phyloP scores from a whole-genome alignment of 2,329 filamentous ascomycete genomes.

The Basipetospora sp. region DNA sequence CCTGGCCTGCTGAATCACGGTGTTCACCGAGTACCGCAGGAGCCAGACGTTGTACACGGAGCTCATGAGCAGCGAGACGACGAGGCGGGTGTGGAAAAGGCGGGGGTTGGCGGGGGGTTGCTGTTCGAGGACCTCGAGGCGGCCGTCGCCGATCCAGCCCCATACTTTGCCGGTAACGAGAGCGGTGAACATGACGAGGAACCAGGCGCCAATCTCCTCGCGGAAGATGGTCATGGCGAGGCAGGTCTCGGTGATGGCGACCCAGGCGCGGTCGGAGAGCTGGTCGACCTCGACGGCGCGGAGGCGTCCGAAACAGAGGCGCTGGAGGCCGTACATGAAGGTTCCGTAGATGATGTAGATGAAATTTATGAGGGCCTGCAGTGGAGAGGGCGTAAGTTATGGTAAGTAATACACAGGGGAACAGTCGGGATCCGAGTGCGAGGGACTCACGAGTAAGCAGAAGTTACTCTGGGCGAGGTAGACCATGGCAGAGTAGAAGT shows the following conservation, averaged over 20 bases:
- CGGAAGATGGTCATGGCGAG: conserved; percentile 97
- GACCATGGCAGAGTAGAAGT: conserved; percentile 96
- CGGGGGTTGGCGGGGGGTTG: conserved; percentile 80
- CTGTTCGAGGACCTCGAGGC: conserved; percentile 88
- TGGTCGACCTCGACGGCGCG: conserved; percentile 93
- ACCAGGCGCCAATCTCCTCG: conserved; percentile 87
- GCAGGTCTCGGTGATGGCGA: conserved; percentile 90
- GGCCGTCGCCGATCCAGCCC: conserved; percentile 93
- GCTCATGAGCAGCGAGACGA: conserved; percentile 63
- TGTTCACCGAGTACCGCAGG: conserved; percentile 65
- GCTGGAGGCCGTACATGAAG: conserved; percentile 75
- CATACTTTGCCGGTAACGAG: conserved; percentile 90
- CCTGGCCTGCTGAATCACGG: conserved; percentile 73
- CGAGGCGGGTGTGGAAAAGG: conserved; percentile 73
- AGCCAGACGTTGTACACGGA: conserved; percentile 67
- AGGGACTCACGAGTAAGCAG: conserved; percentile 67
- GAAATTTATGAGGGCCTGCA: conserved; percentile 77
- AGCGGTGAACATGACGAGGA: conserved; percentile 88
- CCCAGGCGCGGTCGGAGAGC: conserved; percentile 94
- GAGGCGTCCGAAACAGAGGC: conserved; percentile 76
- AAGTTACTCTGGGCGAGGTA: conserved; percentile 94
- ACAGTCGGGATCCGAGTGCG: not conserved
- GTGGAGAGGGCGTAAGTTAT: not conserved
- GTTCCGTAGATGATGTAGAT: conserved; percentile 66
- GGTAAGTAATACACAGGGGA: not conserved